Evolutionary conservation across 2,329 filamentous ascomycete genomes (phyloP), one percentile per base, ranked within the genome.

Genomic region (Penicillium polonicum): DNA sequence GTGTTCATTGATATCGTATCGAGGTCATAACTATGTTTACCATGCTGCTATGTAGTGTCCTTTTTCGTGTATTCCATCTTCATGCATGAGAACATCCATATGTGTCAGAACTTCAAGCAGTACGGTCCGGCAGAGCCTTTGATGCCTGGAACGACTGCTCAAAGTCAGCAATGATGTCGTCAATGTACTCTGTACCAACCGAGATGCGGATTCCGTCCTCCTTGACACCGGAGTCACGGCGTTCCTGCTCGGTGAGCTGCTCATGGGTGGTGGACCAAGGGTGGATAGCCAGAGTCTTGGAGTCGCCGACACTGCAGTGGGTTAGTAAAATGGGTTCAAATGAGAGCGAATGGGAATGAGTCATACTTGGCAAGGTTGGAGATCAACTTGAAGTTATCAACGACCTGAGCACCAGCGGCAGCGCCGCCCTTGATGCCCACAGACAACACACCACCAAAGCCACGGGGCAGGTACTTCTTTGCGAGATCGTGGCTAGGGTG

Each of bases 141-240:
- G 62, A 82, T 27, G 84, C 82, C 71, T 85, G 83, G 77, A 97
- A 95, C 0, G 90, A 90, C 80, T 96, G 92, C 76, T 93, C 88
- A 73, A 97, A 97, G 77, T 97, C 93, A 67, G 87, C 89, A 71
- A 96, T 94, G 69, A 97, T 97, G 71, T 97, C 93, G 79, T 96
- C 92, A 72, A 97, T 96, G 75, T 97, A 92, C 79, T 97, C 93
- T 0, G 89, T 96, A 52, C 93, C 93, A 58, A 97, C 92, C 0
- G 92, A 97, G 70, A 97, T 94, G 62, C 93, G 90, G 76, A 97
- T 96, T 39, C 92, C 86, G 71, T 96, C 93, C 83, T 91, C 74
- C 17, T 91, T 94, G 12, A 94, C 91, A 67, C 93, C 93, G 23
- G 90, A 93, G 71, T 80, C 86, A 51, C 83, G 73, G 77, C 87